A percentile compares a stretch with the other conserved stretches of the same genome.
Conservation (phyloP, 1,139 yeast genomes). For the Yamadazyma dendronema region DNA sequence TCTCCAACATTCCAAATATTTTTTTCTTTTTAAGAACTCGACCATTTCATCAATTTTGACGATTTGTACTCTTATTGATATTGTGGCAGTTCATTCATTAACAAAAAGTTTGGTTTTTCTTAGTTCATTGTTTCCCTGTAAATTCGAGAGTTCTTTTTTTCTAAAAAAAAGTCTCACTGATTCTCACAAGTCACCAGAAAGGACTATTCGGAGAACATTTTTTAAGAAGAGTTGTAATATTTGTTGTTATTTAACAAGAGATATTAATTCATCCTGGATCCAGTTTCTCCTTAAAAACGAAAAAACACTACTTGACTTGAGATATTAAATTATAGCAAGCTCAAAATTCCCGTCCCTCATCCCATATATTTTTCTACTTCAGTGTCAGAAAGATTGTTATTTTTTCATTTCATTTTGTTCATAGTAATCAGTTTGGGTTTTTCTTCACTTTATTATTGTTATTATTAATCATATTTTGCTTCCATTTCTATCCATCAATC, state of each 20-base stretch:
- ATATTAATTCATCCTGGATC: neutral
- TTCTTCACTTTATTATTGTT: neutral
- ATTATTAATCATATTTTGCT: neutral
- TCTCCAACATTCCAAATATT: neutral
- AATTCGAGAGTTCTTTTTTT: neutral
- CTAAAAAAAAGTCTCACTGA: neutral
- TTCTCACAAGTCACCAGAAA: conserved; percentile 1
- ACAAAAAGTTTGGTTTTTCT: neutral
- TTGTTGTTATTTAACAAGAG: neutral
- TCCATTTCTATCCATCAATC: neutral
- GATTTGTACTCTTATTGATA: neutral
- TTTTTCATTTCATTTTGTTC: neutral
- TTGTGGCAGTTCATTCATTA: neutral
- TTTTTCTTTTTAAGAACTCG: neutral
- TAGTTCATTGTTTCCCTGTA: neutral
- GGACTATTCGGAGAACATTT: neutral
- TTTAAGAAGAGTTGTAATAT: neutral
- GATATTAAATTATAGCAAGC: no score
- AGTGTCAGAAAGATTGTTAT: neutral
- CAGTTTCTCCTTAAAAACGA: no score
- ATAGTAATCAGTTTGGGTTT: neutral
- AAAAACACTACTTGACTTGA: no score
- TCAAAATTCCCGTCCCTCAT: neutral
- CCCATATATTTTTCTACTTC: neutral
- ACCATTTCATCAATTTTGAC: neutral